These are phyloP conservation scores for Neopestalotiopsis sp. DNA, from an alignment of 2,329 filamentous ascomycete species.

Conservation along the genomic window DNA sequence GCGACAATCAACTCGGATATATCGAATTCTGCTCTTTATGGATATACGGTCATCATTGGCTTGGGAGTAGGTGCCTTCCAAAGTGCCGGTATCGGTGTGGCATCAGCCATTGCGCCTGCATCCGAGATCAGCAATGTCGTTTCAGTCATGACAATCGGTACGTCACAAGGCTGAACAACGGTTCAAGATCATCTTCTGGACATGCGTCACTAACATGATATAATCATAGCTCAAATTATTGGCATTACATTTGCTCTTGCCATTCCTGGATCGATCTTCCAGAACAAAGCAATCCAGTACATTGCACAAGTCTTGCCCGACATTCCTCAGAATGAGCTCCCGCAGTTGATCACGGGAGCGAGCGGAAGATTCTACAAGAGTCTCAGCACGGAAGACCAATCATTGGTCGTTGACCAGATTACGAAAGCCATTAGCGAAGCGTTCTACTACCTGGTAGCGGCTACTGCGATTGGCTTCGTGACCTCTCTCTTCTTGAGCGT, in stretches of 20 bases:
- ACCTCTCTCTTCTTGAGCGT: conserved; percentile 22
- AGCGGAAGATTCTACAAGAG: conserved; percentile 20
- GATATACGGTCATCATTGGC: no score
- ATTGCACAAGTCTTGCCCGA: conserved; percentile 18
- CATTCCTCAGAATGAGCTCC: neutral
- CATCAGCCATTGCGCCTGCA: no score
- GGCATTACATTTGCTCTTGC: conserved; percentile 21
- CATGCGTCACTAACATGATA: no score
- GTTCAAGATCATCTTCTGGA: no score
- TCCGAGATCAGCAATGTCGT: no score
- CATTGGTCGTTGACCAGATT: conserved; percentile 21
- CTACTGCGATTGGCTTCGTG: conserved; percentile 23
- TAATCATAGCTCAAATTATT: conserved; percentile 19
- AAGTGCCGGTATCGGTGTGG: no score
- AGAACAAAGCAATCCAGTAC: conserved; percentile 21
- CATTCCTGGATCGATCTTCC: conserved; percentile 22
- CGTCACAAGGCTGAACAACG: no score
- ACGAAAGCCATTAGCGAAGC: conserved; percentile 19
- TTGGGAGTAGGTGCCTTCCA: no score
- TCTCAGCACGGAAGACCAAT: conserved; percentile 9
- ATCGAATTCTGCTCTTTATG: no score
- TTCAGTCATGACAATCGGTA: no score
- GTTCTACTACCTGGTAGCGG: conserved; percentile 20
- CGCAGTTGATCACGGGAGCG: conserved; percentile 20
- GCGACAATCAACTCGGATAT: no score